phyloP scores from a whole-genome alignment of 1,139 yeast species.

The Sugiyamaella sp. region DNA sequence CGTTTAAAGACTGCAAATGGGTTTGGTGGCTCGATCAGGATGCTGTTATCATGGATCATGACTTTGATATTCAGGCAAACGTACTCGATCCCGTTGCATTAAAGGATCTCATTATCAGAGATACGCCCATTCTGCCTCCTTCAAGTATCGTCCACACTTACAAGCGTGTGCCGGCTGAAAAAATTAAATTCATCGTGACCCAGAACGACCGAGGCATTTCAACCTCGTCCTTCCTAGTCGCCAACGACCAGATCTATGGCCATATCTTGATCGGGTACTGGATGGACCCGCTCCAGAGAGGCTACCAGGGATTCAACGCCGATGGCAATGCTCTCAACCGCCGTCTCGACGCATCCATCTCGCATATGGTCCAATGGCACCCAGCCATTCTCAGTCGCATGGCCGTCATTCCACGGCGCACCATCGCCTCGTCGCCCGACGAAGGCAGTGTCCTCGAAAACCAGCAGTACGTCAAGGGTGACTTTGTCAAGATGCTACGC shows the following conservation, averaged over 20 bases:
- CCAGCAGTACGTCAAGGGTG: slow-evolving; percentile 31
- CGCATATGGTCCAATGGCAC: slow-evolving; percentile 89
- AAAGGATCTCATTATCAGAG: slow-evolving; percentile 62
- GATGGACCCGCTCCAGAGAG: slow-evolving; percentile 66
- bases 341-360: slow-evolving; percentile 51
- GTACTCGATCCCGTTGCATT: slow-evolving; percentile 57
- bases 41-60: slow-evolving; percentile 69
- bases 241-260: slow-evolving; percentile 62
- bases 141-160: slow-evolving; percentile 74
- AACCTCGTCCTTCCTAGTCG: slow-evolving; percentile 66
- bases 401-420: slow-evolving; percentile 58
- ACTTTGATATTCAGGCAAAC: slow-evolving; percentile 51
- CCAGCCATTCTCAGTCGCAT: slow-evolving; percentile 75
- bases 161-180: slow-evolving; percentile 57
- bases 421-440: slow-evolving; percentile 32
- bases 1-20: slow-evolving; percentile 84
- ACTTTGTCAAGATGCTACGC: slow-evolving; percentile 35
- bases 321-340: slow-evolving; percentile 52
- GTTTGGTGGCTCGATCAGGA: slow-evolving; percentile 87
- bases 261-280: slow-evolving; percentile 69
- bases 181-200: slow-evolving; percentile 62
- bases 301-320: slow-evolving; percentile 64
- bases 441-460: slow-evolving; percentile 34
- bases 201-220: slow-evolving; percentile 66
- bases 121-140: slow-evolving; percentile 54